phyloP scores from a whole-genome alignment of 2,329 filamentous ascomycete species.

The Cercospora zeina region DNA sequence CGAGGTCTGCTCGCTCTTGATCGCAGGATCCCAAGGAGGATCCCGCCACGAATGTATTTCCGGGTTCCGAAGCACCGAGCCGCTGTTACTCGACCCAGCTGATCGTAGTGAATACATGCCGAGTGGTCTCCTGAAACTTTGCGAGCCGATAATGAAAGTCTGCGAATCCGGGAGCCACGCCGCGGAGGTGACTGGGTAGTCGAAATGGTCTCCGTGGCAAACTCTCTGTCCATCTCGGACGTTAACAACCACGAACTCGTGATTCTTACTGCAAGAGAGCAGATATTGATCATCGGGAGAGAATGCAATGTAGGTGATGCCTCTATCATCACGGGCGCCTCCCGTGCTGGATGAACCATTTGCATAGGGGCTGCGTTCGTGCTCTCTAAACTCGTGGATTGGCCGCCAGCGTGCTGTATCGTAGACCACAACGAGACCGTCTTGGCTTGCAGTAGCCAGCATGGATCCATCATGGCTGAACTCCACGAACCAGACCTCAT shows the following conservation, averaged over 20 bases:
- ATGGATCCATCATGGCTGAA: conserved; percentile 86
- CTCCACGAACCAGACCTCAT: conserved; percentile 87
- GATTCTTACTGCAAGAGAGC: conserved; percentile 67
- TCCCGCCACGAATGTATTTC: conserved; percentile 42
- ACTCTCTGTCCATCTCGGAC: conserved; percentile 57
- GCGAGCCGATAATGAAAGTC: conserved; percentile 75
- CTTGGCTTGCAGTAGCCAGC: conserved; percentile 78
- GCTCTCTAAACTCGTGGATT: conserved; percentile 49
- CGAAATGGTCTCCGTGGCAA: conserved; percentile 66
- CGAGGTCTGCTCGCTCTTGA: conserved; percentile 53
- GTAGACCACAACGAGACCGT: conserved; percentile 76
- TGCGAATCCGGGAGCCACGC: conserved; percentile 82
- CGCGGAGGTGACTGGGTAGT: conserved; percentile 83
- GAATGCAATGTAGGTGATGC: conserved; percentile 82
- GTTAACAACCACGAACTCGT: conserved; percentile 40
- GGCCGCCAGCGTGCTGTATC: conserved; percentile 70
- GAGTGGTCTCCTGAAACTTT: conserved; percentile 67
- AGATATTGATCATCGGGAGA: conserved; percentile 87
- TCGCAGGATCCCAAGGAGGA: conserved; percentile 56
- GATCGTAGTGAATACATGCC: conserved; percentile 52
- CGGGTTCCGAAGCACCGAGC: conserved; percentile 32
- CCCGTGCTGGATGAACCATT: conserved; percentile 19
- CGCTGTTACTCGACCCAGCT: conserved; percentile 20
- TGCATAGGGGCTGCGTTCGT: conserved; percentile 31
- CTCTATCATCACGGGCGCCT: conserved; percentile 39